Evolutionary conservation across 1,284 basidiomycete species (phyloP).

Genomic region (Erythrobasidium hasegawianum): DNA sequence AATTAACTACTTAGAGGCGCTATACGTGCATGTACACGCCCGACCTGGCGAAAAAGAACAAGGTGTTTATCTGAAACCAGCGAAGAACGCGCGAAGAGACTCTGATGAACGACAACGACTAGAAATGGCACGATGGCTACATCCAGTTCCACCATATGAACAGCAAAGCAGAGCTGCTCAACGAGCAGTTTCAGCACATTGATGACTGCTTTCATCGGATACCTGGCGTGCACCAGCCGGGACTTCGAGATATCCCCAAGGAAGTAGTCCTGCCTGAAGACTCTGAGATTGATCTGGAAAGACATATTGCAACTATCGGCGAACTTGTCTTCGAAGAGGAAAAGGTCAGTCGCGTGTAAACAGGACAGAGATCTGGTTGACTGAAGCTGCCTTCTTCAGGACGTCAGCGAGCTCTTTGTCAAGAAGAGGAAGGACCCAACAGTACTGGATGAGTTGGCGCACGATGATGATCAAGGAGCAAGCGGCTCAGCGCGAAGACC

Average conservation of each 20-base stretch:
- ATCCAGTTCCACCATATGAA: conserved; percentile 32
- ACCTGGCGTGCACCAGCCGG: conserved; percentile 1
- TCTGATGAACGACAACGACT: not conserved
- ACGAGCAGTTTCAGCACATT: conserved; percentile 18
- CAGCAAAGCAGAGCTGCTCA: conserved; percentile 17
- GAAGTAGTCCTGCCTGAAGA: conserved; percentile 3
- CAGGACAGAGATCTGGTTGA: not conserved
- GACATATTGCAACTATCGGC: conserved; percentile 13
- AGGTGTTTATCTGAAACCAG: not conserved
- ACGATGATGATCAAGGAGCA: conserved; percentile 5
- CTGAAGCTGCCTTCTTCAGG: not conserved
- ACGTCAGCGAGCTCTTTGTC: conserved; percentile 24
- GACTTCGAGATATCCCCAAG: conserved; percentile 20
- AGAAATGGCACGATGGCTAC: conserved; percentile 34
- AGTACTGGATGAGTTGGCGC: conserved; percentile 14
- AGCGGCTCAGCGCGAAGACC: too few species aligned
- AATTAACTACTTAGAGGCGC: conserved; percentile 9
- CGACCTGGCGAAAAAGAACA: conserved; percentile 28
- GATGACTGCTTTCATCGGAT: conserved; percentile 31
- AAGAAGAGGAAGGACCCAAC: conserved; percentile 12
- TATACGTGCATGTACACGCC: conserved; percentile 34
- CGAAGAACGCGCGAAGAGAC: too few species aligned
- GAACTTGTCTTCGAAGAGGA: conserved; percentile 27
- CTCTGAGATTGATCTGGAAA: conserved; percentile 7
- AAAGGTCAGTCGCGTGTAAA: conserved; percentile 7